Base-by-base conservation (phyloP, 2,329 filamentous ascomycete species). In the Colletotrichum navitas region DNA sequence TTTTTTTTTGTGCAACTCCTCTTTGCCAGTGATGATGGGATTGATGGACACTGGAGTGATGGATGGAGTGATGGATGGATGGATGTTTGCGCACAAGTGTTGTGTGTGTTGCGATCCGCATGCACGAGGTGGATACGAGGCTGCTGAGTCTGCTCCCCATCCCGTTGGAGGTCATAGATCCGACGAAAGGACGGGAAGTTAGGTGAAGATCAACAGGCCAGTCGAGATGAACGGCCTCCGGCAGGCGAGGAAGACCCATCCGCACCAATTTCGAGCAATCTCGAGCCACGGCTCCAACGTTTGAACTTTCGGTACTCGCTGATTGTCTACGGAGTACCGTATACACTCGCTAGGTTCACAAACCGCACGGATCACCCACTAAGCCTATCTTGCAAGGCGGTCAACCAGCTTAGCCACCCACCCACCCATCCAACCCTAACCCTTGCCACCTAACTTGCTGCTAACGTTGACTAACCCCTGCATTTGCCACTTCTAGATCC, bases 161-260 rank as follows among this genome's bases (percentile, higher is more conserved):
- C 54, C 45, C 49, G 47, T 21, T 64, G 49, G 24, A 18, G 64
- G 11, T 12, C 24, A 49, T 26, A 7, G n/a, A 26, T 24, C 47
- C 47, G 47, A 49, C 47, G 47, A 49, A 54, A 29, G 47, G 39
- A 41, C 14, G 39, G 36, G n/a, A 16, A 65, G 24, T 29, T 12
- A 52, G 41, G 69, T 69, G 69, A 68, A 60, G 69, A 72, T 72
- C 69, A 72, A 72, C 69, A 26, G 64, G 52, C 59, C 41, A 69
- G 65, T 72, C 65, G 69, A 69, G 66, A 72, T 72, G 65, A 68
- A 26, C 59, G 21, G 43, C 43, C 43, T 4, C 43, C 43, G 47
- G 54, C 39, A 54, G 68, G 61, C 65, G 65, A 71, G 39, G 47
- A 52, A n/a, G 21, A 8, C 26, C 39, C 55, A n/a, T 51, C 65